Conservation (phyloP, 2,329 filamentous ascomycete species). For the Taxawa tesnikishii region DNA sequence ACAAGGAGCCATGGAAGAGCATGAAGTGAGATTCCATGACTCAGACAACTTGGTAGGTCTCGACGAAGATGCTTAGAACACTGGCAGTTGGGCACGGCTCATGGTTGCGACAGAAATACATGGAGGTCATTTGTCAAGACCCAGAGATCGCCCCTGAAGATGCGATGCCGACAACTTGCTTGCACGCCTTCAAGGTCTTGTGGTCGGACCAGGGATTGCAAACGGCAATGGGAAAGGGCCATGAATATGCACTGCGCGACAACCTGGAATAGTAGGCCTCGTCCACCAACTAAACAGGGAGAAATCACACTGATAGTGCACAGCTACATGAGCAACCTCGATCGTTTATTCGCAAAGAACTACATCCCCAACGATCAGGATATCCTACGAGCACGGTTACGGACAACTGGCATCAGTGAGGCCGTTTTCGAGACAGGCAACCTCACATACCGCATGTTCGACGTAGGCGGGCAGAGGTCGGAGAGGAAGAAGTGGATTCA, state of each 20-base stretch:
- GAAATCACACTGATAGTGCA: constrained; percentile 12
- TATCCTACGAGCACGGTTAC: constrained; percentile 75
- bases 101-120: constrained; percentile 57
- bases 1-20: constrained; percentile 79
- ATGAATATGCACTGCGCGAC: constrained; percentile 93
- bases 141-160: constrained; percentile 76
- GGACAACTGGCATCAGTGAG: constrained; percentile 92
- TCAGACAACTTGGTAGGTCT: constrained; percentile 62
- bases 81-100: not conserved
- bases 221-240: constrained; percentile 76
- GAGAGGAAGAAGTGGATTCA: constrained; percentile 98
- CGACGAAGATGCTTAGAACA: not conserved
- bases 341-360: constrained; percentile 51
- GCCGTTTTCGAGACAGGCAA: constrained; percentile 86
- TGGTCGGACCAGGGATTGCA: constrained; percentile 80
- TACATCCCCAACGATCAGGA: constrained; percentile 95
- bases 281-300: not conserved
- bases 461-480: constrained; percentile 82
- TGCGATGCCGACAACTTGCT: constrained; percentile 62
- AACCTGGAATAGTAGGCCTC: constrained; percentile 77
- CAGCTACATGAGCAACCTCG: constrained; percentile 67
- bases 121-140: constrained; percentile 64
- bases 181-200: constrained; percentile 68
- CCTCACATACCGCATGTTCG: constrained; percentile 93
- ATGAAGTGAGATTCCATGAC: constrained; percentile 66